Evolutionary conservation across 179 eudicot species (phyloP).

Genomic region (Drosera spatulata): DNA sequence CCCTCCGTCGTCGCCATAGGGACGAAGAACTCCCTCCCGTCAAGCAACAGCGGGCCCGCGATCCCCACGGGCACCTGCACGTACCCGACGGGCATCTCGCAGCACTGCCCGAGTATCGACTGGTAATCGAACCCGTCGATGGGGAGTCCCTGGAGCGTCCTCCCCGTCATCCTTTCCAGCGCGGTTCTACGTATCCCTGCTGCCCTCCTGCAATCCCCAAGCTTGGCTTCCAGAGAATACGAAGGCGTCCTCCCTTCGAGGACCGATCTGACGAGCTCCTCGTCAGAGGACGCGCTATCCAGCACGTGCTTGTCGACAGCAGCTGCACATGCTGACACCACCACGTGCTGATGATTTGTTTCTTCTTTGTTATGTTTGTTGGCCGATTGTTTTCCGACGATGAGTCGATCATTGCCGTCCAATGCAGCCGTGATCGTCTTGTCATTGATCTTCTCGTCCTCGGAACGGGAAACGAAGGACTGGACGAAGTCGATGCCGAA

Average conservation of each 20-base stretch:
- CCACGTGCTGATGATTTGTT: too few species aligned
- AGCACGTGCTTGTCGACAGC: too few species aligned
- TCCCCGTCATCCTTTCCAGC: conserved; percentile 27
- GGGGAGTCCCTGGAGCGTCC: conserved; percentile 22
- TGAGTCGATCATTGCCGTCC: too few species aligned
- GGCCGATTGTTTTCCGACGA: too few species aligned
- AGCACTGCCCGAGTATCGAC: conserved; percentile 45
- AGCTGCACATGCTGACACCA: not conserved
- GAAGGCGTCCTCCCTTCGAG: conserved; percentile 33
- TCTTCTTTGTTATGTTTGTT: too few species aligned
- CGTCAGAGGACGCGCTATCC: conserved; percentile 20
- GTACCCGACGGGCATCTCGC: conserved; percentile 50
- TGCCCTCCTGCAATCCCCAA: conserved; percentile 33
- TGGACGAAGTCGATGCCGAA: conserved; percentile 50
- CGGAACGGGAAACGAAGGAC: conserved; percentile 18
- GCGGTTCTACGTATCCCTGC: conserved; percentile 37
- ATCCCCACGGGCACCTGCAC: conserved; percentile 46
- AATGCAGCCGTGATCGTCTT: not conserved
- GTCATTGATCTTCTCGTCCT: conserved; percentile 6
- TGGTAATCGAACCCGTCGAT: conserved; percentile 37
- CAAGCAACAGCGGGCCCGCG: conserved; percentile 42
- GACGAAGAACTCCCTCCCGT: conserved; percentile 31
- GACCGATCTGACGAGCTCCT: conserved; percentile 22
- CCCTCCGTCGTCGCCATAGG: conserved; percentile 56
- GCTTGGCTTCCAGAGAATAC: conserved; percentile 30